phyloP scores from a whole-genome alignment of 73 alveolate species.

The Tetrahymena elliotti region DNA sequence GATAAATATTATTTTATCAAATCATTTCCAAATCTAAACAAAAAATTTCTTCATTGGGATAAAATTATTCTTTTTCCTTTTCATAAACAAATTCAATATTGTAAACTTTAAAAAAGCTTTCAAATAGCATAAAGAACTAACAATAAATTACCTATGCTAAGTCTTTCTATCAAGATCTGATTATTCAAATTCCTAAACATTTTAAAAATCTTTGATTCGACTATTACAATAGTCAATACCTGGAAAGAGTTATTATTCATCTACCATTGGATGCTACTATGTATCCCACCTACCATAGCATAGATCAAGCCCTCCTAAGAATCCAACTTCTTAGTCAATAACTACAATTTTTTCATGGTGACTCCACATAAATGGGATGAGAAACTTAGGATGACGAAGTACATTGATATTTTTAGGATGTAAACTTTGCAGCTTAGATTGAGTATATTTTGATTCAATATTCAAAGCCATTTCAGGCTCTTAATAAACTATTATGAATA shows the following conservation, averaged over 20 bases:
- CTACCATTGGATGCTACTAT: constrained; percentile 65
- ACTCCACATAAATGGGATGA: constrained; percentile 65
- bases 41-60: too few species aligned
- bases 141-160: constrained; percentile 41
- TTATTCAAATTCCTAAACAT: constrained; percentile 48
- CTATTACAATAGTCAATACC: constrained; percentile 82
- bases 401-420: constrained; percentile 78
- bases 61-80: too few species aligned
- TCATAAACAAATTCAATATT: too few species aligned
- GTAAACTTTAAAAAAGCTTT: too few species aligned
- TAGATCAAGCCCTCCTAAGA: constrained; percentile 89
- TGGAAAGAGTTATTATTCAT: constrained; percentile 59
- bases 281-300: constrained; percentile 91
- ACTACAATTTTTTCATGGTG: constrained; percentile 90
- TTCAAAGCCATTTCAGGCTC: constrained; percentile 61
- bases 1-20: too few species aligned
- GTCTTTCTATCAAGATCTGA: constrained; percentile 46
- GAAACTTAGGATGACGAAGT: constrained; percentile 63
- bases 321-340: constrained; percentile 73
- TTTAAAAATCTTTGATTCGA: constrained; percentile 57
- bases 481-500: constrained; percentile 57
- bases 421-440: constrained; percentile 43
- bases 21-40: too few species aligned
- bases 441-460: constrained; percentile 53
- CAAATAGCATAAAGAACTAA: too few species aligned